Evolutionary conservation across 352 stramenopile species (phyloP).

Genomic region (Hyaloperonospora arabidopsidis): DNA sequence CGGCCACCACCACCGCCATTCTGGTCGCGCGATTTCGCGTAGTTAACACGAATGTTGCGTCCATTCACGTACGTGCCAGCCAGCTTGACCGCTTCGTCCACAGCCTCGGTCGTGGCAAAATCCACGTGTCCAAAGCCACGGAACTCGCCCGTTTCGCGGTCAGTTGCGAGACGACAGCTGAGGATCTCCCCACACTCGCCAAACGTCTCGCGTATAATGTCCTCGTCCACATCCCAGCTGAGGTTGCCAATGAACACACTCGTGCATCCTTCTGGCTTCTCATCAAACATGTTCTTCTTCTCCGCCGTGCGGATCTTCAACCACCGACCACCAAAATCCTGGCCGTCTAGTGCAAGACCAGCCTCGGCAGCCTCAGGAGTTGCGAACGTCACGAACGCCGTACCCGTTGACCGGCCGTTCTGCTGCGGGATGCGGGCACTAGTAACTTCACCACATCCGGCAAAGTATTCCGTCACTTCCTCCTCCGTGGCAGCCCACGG

Average conservation of each 20-base stretch:
- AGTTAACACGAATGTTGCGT: slow-evolving; percentile 92
- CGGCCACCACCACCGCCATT: slow-evolving; percentile 23
- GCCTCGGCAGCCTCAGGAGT: slow-evolving; percentile 60
- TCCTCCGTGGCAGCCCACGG: slow-evolving; percentile 93
- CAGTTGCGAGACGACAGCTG: slow-evolving; percentile 90
- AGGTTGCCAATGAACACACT: slow-evolving; percentile 98
- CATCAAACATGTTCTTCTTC: slow-evolving; percentile 77
- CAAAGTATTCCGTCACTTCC: slow-evolving; percentile 92
- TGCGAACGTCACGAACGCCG: slow-evolving; percentile 92
- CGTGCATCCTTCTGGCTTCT: slow-evolving; percentile 92
- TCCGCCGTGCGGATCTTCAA: slow-evolving; percentile 91
- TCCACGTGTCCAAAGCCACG: slow-evolving; percentile 97
- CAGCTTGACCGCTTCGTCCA: slow-evolving; percentile 88
- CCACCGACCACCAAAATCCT: slow-evolving; percentile 91
- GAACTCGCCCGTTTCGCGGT: slow-evolving; percentile 96
- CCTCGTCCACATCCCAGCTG: slow-evolving; percentile 94
- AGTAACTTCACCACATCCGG: slow-evolving; percentile 85
- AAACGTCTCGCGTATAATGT: slow-evolving; percentile 89
- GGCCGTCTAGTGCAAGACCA: slow-evolving; percentile 88
- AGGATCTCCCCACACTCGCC: slow-evolving; percentile 92
- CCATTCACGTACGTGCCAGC: slow-evolving; percentile 89
- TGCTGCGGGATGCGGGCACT: slow-evolving; percentile 79
- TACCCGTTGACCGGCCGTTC: slow-evolving; percentile 89
- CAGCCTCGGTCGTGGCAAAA: slow-evolving; percentile 91
- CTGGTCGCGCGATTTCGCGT: slow-evolving; percentile 74